A percentile compares a stretch with the other conserved stretches of the same genome.
phyloP scores from a whole-genome alignment of 768 basidiomycete species.

The Exidia glandulosa region DNA sequence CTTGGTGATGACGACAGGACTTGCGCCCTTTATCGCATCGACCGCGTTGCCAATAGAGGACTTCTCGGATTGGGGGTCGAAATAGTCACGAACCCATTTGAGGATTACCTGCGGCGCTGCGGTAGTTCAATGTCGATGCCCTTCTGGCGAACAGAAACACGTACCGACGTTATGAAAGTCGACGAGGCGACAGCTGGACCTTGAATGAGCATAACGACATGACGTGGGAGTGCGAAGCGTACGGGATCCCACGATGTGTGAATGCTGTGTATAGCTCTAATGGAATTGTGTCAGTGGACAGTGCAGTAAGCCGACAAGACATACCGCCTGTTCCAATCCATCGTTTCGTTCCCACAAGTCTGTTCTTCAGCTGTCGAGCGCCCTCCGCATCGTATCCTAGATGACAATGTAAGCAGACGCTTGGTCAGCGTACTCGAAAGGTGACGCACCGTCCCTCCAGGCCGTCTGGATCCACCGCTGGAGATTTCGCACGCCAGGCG shows the following conservation, averaged over 20 bases:
- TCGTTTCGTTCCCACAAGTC: conserved; percentile 45
- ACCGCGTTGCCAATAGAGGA: conserved; percentile 25
- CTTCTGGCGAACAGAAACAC: background rate
- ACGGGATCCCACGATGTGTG: conserved; percentile 73
- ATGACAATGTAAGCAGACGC: background rate
- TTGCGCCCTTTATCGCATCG: conserved; percentile 39
- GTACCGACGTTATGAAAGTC: conserved; percentile 34
- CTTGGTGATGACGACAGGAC: conserved; percentile 38
- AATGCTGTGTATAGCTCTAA: conserved; percentile 71
- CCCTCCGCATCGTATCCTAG: conserved; percentile 69
- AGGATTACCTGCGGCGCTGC: conserved; percentile 39
- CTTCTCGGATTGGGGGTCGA: conserved; percentile 22
- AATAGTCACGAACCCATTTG: conserved; percentile 72
- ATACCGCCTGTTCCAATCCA: conserved; percentile 77
- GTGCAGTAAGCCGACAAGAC: background rate
- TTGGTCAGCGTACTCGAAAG: background rate
- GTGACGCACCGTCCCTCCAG: conserved; percentile 57
- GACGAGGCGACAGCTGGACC: conserved; percentile 42
- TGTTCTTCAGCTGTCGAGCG: conserved; percentile 42
- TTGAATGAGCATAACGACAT: background rate
- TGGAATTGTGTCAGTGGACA: conserved; percentile 1
- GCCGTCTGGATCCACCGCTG: conserved; percentile 75
- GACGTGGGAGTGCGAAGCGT: conserved; percentile 17
- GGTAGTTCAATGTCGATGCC: background rate
- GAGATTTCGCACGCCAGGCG: conserved; percentile 62